A percentile compares a stretch with the other conserved stretches of the same genome.
Evolutionary conservation across 2,329 filamentous ascomycete genomes (phyloP).

Genomic region (Cercospora sp.): DNA sequence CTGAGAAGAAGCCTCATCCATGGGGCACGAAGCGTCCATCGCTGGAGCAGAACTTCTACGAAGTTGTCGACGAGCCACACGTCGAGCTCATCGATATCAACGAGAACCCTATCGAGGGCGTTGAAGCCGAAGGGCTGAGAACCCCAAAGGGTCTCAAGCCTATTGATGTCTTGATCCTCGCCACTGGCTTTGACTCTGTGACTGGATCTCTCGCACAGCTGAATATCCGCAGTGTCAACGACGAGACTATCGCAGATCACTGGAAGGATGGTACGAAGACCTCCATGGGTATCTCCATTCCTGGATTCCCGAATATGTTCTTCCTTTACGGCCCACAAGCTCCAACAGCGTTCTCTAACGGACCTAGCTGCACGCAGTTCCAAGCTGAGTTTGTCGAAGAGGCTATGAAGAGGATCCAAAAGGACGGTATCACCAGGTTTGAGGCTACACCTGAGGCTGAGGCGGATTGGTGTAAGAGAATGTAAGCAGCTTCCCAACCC

Average conservation of each 20-base stretch:
- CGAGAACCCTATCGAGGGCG: slow-evolving; percentile 42
- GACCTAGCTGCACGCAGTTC: slow-evolving; percentile 46
- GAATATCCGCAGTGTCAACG: slow-evolving; percentile 38
- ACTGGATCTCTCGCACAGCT: slow-evolving; percentile 42
- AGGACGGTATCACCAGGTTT: slow-evolving; percentile 42
- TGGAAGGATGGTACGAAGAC: slow-evolving; percentile 47
- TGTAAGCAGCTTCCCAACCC: no score
- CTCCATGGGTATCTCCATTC: slow-evolving; percentile 42
- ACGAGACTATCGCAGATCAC: slow-evolving; percentile 45
- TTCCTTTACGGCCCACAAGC: slow-evolving; percentile 49
- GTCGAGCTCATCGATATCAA: slow-evolving; percentile 46
- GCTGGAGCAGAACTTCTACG: slow-evolving; percentile 49
- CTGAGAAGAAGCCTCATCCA: slow-evolving; percentile 53
- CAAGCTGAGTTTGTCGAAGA: slow-evolving; percentile 48
- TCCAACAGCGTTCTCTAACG: slow-evolving; percentile 50
- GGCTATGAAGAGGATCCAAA: slow-evolving; percentile 42
- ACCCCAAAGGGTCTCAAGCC: slow-evolving; percentile 45
- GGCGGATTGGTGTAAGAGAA: slow-evolving; percentile 42
- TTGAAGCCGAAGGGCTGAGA: slow-evolving; percentile 44
- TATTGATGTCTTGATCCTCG: slow-evolving; percentile 47
- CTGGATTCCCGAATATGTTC: slow-evolving; percentile 44
- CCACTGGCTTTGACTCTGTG: slow-evolving; percentile 48
- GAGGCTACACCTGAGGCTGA: slow-evolving; percentile 44
- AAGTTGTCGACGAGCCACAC: slow-evolving; percentile 44
- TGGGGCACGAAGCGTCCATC: slow-evolving; percentile 50